Evolutionary conservation across 192 early-diverging fungal species (phyloP), one percentile per base, ranked within the genome.

Genomic region (Linnemannia zychae): DNA sequence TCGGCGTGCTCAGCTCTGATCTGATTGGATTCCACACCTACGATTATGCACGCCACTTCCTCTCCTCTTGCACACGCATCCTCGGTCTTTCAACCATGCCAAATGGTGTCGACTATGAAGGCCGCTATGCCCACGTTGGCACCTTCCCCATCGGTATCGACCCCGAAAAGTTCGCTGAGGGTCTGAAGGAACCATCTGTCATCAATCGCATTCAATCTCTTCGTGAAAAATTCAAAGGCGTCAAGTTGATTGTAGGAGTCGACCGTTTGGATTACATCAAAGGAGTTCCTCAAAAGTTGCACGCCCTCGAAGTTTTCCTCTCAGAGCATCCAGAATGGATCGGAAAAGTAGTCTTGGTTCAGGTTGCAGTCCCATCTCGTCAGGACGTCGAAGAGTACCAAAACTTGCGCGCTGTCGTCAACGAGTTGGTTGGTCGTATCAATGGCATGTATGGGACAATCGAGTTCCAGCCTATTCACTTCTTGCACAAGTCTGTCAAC

Each of bases 221-320:
- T n/a, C 91, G 95, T 81, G 91, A 92, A 60, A 94, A 94, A 79
- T 99, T 99, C 80, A 91, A 92, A 65, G 97, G 95, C 22, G 92
- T 92, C 46, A 96, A 96, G 82, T 88, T 99, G 13, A 95, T 99
- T 86, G 95, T 99, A 2, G 98, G 99, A 20, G 98, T 99, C 2
- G 99, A 99, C 83, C 93, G 99, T 46, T 91, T 99, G 52, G 99
- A 99, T 88, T 99, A 99, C 87, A 99, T 99, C 91, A 99, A 99
- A 90, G 99, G 98, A 65, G 97, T 99, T 28, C 99, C 99, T 38
- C 99, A 99, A 80, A 99, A 99, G 90, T 87, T 99, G 67, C 96
- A 98, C 82, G 98, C 98, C 0, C 93, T 99, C 47, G 97, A 98
- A 84, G 93, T 97, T 63, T 97, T 99, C 71, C 87, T 99, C 50